A percentile compares a stretch with the other conserved stretches of the same genome.
Conservation (phyloP, 176 grass and related monocot species). For the Metroxylon sagu region DNA sequence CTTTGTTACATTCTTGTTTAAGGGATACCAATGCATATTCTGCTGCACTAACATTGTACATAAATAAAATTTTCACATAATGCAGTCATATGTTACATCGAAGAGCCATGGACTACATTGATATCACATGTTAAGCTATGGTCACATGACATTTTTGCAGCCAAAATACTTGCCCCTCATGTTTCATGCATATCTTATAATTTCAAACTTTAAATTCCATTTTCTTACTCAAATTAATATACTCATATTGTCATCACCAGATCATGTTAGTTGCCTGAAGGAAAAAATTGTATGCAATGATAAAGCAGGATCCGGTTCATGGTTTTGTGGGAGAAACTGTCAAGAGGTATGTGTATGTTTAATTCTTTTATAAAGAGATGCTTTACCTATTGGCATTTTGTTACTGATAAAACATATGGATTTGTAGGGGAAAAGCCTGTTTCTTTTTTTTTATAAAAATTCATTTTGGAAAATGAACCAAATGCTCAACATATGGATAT, state of each 20-base stretch:
- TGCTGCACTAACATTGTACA: no score
- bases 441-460: no score
- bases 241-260: conserved; percentile 37
- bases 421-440: neutral
- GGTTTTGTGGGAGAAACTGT: conserved; percentile 61
- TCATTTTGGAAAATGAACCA: no score
- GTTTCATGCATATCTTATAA: neutral
- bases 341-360: conserved; percentile 42
- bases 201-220: neutral
- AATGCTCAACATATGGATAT: no score
- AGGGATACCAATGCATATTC: no score
- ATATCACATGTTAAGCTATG: neutral
- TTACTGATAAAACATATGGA: neutral
- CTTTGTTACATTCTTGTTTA: no score
- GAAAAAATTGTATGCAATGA: conserved; percentile 18
- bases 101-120: neutral
- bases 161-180: neutral
- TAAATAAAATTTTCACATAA: no score
- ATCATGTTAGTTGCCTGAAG: conserved; percentile 49
- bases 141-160: no score
- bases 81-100: no score
- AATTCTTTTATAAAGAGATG: no score
- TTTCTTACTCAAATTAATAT: neutral
- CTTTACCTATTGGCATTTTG: neutral
- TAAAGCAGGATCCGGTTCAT: conserved; percentile 29